These are phyloP conservation scores for Kodamaea sp. DNA, from an alignment of 1,139 yeast genomes.

Conservation along the genomic window DNA sequence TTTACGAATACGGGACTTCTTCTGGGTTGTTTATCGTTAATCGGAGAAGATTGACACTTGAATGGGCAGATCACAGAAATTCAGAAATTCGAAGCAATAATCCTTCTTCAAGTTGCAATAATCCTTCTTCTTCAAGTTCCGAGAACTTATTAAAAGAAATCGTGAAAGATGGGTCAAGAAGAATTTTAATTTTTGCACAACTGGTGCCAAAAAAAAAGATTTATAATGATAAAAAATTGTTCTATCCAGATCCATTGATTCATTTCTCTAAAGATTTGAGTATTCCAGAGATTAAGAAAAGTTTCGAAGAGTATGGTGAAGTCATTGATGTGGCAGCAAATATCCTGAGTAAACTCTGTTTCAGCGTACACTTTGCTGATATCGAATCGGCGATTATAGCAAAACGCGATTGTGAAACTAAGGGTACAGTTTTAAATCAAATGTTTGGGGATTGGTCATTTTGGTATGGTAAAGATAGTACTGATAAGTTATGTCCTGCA, in stretches of 20 bases:
- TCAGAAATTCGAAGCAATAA: constrained; percentile 25
- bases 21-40: constrained; percentile 58
- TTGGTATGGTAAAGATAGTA: constrained; percentile 65
- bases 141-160: constrained; percentile 28
- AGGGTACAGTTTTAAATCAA: constrained; percentile 34
- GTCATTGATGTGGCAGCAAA: constrained; percentile 65
- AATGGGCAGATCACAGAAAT: constrained; percentile 32
- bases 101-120: constrained; percentile 28
- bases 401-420: constrained; percentile 40
- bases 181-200: constrained; percentile 33
- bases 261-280: constrained; percentile 31
- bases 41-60: constrained; percentile 47
- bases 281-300: constrained; percentile 34
- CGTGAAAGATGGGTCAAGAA: constrained; percentile 28
- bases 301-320: constrained; percentile 56
- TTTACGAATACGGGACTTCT: constrained; percentile 51
- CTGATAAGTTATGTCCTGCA: constrained; percentile 48
- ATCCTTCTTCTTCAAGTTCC: constrained; percentile 32
- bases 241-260: constrained; percentile 32
- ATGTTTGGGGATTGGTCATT: constrained; percentile 60
- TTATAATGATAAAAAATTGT: constrained; percentile 18
- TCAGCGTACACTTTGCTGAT: constrained; percentile 61
- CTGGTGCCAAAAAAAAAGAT: constrained; percentile 22
- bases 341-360: constrained; percentile 60
- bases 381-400: constrained; percentile 63